Base-by-base conservation (phyloP, 306 rosid genomes). In the Alnus glutinosa region DNA sequence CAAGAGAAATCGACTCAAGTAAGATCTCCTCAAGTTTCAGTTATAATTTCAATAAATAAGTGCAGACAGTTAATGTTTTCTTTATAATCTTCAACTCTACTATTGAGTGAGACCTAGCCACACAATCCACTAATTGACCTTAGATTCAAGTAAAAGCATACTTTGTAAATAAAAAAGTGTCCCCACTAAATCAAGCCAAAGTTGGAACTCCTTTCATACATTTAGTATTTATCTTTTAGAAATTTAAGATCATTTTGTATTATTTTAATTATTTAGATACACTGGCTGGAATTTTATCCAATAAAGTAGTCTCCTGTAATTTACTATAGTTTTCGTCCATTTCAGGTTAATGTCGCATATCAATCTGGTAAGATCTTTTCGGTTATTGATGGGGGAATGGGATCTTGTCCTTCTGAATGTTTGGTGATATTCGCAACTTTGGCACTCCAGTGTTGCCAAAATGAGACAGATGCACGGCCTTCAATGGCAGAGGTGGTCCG, bases 401-500 rank as follows among this genome's bases (percentile, higher is more conserved):
- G 98, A 36, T 87, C 99, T 1, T 91, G 91, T 70, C 94, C 97
- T 39, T 87, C 93, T 0, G 93, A 93, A 75, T 87, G 88, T 28
- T 88, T 93, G 73, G 93, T 87, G 81, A 96, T 72, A 83, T 86
- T 96, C 57, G 62, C 88, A 81, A 78, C 74, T 9, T 76, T 96
- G 86, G 98, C 98, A 57, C 67, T 96, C 18, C 90, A 83, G 85
- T 96, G 98, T 70, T 83, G 93, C 77, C 71, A 85, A 44, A 94
- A 96, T 0, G 94, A 91, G 44, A 85, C 99, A 11, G 93, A 93
- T 78, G 87, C 86, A 2, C 87, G 99, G 30, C 98, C 99, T 67
- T 89, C 83, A 66, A 93, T 93, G 94, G 85, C 84, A 23, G 94
- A 93, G 74, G 98, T 93, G 19, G 97, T 88, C 73, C 87, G 97